Evolutionary conservation across 148 eudicot genomes (phyloP), one percentile per base, ranked within the genome.

Genomic region (Talinum fruticosum): DNA sequence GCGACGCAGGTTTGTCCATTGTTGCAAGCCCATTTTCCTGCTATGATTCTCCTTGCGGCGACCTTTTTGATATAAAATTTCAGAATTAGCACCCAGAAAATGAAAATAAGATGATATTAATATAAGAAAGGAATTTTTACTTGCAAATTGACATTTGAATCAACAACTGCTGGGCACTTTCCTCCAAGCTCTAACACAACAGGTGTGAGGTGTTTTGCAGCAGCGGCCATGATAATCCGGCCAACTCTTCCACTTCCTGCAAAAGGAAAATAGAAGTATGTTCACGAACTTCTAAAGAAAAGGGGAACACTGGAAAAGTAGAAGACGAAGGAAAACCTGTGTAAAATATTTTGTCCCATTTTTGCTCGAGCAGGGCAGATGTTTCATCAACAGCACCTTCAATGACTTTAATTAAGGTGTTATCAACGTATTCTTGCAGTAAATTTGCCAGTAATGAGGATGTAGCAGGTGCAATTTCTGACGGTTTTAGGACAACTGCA

Each of bases 331-430:
- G 36, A 29, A n/a, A 81, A 95, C 99, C 99, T 91, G 97, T 95
- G 79, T 89, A 95, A 72, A 93, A 90, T 79, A 95, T 93, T 87
- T 93, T 93, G 81, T 93, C 97, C 96, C 97, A 96, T 75, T 88
- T 90, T 81, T 93, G 97, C 51, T 88, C 97, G 47, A 96, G 90
- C 57, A 96, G 80, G 29, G 89, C 90, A 77, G 89, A 62, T 68
- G 97, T 87, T 84, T 93, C 97, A 64, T 84, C 79, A 30, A 87
- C 84, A 75, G 86, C 88, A 33, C 99, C 99, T 74, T 93, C 97
- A 28, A 95, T 78, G 45, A 95, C 99, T 85, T 79, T 90, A 41
- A 95, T 80, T 41, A 89, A 86, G 54, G 84, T 75, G n/a, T 51
- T 83, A 74, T 95, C 99, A 41, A 88, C 78, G 77, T 95, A 95